Conservation (phyloP, 1,139 yeast species). For the Arxiozyma slooffiae region DNA sequence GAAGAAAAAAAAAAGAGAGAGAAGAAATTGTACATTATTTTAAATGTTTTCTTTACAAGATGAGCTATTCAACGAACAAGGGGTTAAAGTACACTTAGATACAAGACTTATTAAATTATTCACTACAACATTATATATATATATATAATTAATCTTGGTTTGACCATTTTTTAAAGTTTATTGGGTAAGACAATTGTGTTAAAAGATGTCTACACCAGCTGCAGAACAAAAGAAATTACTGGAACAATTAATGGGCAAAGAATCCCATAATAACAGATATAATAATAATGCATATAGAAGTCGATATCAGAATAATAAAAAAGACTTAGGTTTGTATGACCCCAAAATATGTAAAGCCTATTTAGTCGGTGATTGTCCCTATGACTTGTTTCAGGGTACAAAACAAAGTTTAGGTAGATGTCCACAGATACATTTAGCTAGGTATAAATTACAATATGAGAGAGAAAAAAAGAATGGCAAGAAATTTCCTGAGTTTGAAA, state of each 20-base stretch:
- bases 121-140: not conserved
- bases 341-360: constrained; percentile 70
- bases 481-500: constrained; percentile 57
- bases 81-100: too few relatives aligned
- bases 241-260: constrained; percentile 77
- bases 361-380: constrained; percentile 81
- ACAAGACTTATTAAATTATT: too few relatives aligned
- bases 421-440: constrained; percentile 66
- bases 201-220: constrained; percentile 35
- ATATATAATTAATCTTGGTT: too few relatives aligned
- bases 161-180: too few relatives aligned
- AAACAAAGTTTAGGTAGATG: constrained; percentile 80
- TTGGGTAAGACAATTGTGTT: not conserved
- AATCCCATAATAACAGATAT: constrained; percentile 34
- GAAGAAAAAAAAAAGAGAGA: too few relatives aligned
- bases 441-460: constrained; percentile 63
- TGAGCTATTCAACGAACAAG: too few relatives aligned
- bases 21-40: too few relatives aligned
- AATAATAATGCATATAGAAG: constrained; percentile 11
- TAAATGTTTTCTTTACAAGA: too few relatives aligned
- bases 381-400: constrained; percentile 73
- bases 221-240: constrained; percentile 67
- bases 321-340: constrained; percentile 40
- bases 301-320: constrained; percentile 1
- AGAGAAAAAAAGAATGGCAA: constrained; percentile 48